These are phyloP conservation scores for Akanthomyces muscarius DNA, from an alignment of 2,329 filamentous ascomycete genomes.

Conservation along the genomic window DNA sequence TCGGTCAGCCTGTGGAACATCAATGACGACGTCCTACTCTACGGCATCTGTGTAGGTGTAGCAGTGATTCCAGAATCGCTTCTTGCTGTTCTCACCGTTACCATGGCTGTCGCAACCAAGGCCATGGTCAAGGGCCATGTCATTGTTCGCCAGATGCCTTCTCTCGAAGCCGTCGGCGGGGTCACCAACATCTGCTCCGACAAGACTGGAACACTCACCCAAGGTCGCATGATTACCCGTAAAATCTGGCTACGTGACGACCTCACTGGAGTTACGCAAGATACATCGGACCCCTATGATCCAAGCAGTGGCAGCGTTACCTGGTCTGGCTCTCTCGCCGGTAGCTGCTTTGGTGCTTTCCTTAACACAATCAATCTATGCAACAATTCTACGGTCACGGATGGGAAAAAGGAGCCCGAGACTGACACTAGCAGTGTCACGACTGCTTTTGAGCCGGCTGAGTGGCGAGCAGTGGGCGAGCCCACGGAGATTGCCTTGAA, in stretches of 20 bases:
- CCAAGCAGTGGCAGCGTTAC: slow-evolving; percentile 52
- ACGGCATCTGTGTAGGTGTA: slow-evolving; percentile 58
- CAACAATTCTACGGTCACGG: slow-evolving; percentile 53
- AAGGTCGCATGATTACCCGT: slow-evolving; percentile 62
- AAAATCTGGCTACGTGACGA: slow-evolving; percentile 58
- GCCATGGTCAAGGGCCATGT: slow-evolving; percentile 62
- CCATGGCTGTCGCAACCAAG: slow-evolving; percentile 63
- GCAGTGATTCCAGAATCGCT: slow-evolving; percentile 64
- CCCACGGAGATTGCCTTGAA: slow-evolving; percentile 72
- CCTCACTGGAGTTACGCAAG: slow-evolving; percentile 49
- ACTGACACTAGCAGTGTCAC: slow-evolving; percentile 46
- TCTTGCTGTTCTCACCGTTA: slow-evolving; percentile 67
- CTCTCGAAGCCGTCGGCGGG: slow-evolving; percentile 63
- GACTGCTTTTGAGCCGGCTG: slow-evolving; percentile 38
- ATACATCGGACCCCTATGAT: slow-evolving; percentile 56
- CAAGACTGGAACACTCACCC: slow-evolving; percentile 65
- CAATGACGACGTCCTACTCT: slow-evolving; percentile 55
- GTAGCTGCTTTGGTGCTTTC: slow-evolving; percentile 42
- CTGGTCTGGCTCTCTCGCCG: slow-evolving; percentile 40
- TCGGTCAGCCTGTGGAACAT: slow-evolving; percentile 52
- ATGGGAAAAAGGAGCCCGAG: slow-evolving; percentile 44
- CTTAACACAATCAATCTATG: slow-evolving; percentile 56
- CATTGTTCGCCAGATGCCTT: slow-evolving; percentile 61
- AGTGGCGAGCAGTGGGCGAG: slow-evolving; percentile 60
- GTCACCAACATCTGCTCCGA: slow-evolving; percentile 70